Evolutionary conservation across 805 yeast species (phyloP), one percentile per base, ranked within the genome.

Genomic region (Candida andamanensis): DNA sequence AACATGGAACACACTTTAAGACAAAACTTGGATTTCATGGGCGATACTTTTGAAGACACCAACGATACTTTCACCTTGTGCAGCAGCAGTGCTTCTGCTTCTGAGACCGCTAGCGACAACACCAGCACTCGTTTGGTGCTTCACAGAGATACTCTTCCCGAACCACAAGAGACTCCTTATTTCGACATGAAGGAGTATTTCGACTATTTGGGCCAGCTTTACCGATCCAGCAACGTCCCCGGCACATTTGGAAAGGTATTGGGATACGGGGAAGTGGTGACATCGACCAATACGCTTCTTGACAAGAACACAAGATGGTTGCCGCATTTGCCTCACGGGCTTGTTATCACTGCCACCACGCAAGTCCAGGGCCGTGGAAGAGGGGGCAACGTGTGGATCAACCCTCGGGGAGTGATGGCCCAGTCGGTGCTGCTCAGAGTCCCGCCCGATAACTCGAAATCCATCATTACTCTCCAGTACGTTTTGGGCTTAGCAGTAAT

Each of bases 361-460:
- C 99, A 92, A 55, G 80, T 85, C 1, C 73, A 86, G 0, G 99
- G 98, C 1, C 69, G 90, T 29, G 99, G 99, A 2, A 74, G 99
- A 35, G 95, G 97, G 11, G 94, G 92, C 1, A 92, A 92, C 44
- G 79, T 78, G 2, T 92, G 98, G 98, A 80, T 92, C 15, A 89
- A 85, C 44, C 99, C 99, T 3, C 69, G 73, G 15, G 99, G 99
- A 8, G 94, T 87, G 1, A 59, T 86, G 55, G 95, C 97, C 0
- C 74, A 78, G 5, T 85, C 96, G 0, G 71, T 78, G 1, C 74
- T 85, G 8, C 54, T 85, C 38, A 72, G 78, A 30, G 58, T 87
- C 10, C 67, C 69, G 4, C 47, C 48, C 3, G 49, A 64, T 2
- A 60, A 65, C 15, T 55, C 62, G 13, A 60, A 72, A 19, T 71